phyloP scores from a whole-genome alignment of 345 rosid genomes.

The Ceriops zippeliana region DNA sequence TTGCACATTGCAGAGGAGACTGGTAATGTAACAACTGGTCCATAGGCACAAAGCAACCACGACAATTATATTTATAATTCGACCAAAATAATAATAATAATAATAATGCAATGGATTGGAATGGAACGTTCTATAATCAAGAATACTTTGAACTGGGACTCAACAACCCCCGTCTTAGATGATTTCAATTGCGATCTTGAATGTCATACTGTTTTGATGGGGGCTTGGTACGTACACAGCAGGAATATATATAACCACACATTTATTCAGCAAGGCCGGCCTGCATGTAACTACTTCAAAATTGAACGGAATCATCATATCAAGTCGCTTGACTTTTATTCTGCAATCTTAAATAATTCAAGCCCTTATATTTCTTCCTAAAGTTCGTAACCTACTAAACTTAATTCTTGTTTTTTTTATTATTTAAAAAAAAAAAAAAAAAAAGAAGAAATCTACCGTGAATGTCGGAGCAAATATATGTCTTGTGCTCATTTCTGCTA shows the following conservation, averaged over 20 bases:
- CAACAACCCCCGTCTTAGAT: no score
- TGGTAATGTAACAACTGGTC: no score
- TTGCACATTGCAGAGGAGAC: no score
- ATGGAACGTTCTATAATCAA: no score
- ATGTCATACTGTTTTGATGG: not conserved
- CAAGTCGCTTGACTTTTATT: slow-evolving; percentile 31
- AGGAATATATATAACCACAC: not conserved
- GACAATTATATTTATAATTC: no score
- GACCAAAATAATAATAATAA: no score
- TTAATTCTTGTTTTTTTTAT: slow-evolving; percentile 1
- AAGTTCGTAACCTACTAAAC: slow-evolving; percentile 12
- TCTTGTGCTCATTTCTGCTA: slow-evolving; percentile 5
- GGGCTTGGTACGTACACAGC: not conserved
- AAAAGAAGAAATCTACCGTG: not conserved
- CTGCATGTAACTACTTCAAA: slow-evolving; percentile 40
- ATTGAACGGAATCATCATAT: slow-evolving; percentile 27
- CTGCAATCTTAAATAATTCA: slow-evolving; percentile 13
- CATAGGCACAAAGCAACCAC: no score
- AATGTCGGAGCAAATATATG: slow-evolving; percentile 17
- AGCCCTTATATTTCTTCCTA: slow-evolving; percentile 18
- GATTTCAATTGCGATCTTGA: not conserved
- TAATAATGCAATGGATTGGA: no score
- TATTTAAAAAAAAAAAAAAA: no score
- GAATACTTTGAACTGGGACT: no score
- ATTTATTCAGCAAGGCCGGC: slow-evolving; percentile 25